Evolutionary conservation across 2,329 filamentous ascomycete species (phyloP).

Genomic region (Alternaria tenuissima): DNA sequence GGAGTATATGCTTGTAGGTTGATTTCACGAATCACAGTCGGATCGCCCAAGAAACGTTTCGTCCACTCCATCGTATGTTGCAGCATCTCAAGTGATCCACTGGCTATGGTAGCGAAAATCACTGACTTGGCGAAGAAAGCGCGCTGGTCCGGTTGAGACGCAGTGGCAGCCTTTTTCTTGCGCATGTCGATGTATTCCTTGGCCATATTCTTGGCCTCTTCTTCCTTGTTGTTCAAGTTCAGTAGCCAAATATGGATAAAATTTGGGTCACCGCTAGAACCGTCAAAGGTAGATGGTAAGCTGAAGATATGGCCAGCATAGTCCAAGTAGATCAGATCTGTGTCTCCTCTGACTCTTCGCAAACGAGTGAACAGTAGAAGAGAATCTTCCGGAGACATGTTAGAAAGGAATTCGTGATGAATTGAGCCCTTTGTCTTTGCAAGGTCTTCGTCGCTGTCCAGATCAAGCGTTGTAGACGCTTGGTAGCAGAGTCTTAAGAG

Average conservation of each 20-base stretch:
- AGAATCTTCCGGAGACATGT: slow-evolving; percentile 23
- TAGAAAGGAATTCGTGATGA: slow-evolving; percentile 10
- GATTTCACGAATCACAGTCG: slow-evolving; percentile 16
- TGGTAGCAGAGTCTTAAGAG: slow-evolving; percentile 30
- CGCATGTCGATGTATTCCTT: slow-evolving; percentile 20
- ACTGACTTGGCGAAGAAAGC: slow-evolving; percentile 40
- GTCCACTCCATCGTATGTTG: slow-evolving; percentile 47
- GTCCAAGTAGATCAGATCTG: slow-evolving; percentile 17
- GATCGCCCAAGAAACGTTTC: slow-evolving; percentile 50
- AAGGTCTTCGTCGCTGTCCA: slow-evolving; percentile 29
- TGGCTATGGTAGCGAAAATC: slow-evolving; percentile 42
- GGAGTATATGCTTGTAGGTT: neutral
- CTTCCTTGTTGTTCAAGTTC: slow-evolving; percentile 8
- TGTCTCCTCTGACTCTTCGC: slow-evolving; percentile 27
- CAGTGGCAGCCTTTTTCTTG: slow-evolving; percentile 31
- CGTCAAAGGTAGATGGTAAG: neutral
- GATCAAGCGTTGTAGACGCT: slow-evolving; percentile 18
- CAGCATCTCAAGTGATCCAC: slow-evolving; percentile 42
- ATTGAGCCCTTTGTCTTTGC: slow-evolving; percentile 16
- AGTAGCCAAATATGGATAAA: slow-evolving; percentile 27
- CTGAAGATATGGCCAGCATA: slow-evolving; percentile 12
- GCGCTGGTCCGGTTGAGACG: slow-evolving; percentile 39
- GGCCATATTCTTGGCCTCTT: slow-evolving; percentile 24
- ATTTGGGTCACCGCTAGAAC: slow-evolving; percentile 22
- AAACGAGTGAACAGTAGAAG: slow-evolving; percentile 32